Evolutionary conservation across 2,329 filamentous ascomycete species (phyloP).

Genomic region (Stemphylium beticola): DNA sequence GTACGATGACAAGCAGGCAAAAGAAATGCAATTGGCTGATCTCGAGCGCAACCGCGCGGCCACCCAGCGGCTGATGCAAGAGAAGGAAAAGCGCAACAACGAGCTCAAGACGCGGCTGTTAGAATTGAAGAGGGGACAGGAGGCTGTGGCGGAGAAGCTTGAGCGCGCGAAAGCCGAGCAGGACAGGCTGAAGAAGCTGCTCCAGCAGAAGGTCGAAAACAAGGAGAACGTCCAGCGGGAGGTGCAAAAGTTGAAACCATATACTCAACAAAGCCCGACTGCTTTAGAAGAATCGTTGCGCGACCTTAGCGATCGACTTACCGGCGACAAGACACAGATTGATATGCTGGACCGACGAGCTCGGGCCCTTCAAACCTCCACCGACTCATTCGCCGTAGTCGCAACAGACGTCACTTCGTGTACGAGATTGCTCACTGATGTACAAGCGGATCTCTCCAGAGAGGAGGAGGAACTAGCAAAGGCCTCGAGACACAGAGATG

Average conservation of each 20-base stretch:
- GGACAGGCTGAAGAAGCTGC: conserved; percentile 70
- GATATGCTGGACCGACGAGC: conserved; percentile 85
- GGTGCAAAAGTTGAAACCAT: conserved; percentile 86
- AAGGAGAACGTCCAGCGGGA: conserved; percentile 80
- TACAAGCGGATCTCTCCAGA: conserved; percentile 80
- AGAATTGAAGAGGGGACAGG: conserved; percentile 81
- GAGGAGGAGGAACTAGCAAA: conserved; percentile 89
- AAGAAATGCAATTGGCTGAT: conserved; percentile 78
- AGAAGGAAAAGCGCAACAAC: conserved; percentile 85
- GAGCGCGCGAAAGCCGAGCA: conserved; percentile 85
- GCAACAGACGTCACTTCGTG: conserved; percentile 84
- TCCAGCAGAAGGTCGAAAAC: conserved; percentile 74
- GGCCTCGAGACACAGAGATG: conserved; percentile 82
- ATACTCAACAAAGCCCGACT: conserved; percentile 86
- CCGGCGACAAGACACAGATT: conserved; percentile 80
- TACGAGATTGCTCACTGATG: conserved; percentile 87
- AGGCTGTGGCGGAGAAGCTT: conserved; percentile 79
- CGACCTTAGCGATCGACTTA: conserved; percentile 80
- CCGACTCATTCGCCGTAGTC: conserved; percentile 86
- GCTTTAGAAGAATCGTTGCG: conserved; percentile 81
- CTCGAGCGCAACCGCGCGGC: conserved; percentile 80
- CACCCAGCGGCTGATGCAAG: conserved; percentile 80
- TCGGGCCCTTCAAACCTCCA: conserved; percentile 89
- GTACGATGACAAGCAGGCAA: conserved; percentile 84
- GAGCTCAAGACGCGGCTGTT: conserved; percentile 83